A percentile compares a stretch with the other conserved stretches of the same genome.
Evolutionary conservation across 2,329 filamentous ascomycete species (phyloP).

Genomic region (Neofusicoccum ribis): DNA sequence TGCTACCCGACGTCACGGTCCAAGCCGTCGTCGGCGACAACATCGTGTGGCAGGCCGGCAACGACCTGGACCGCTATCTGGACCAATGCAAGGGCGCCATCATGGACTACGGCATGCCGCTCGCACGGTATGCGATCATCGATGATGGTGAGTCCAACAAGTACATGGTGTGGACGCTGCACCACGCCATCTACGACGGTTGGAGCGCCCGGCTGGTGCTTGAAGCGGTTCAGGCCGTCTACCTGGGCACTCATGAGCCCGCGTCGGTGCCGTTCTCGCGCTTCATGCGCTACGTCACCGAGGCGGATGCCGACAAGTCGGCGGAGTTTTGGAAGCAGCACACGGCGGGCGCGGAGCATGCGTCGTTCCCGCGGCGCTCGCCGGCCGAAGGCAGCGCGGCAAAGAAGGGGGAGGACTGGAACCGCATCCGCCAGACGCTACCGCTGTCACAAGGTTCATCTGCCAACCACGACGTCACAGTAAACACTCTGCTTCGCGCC

Average conservation of each 20-base stretch:
- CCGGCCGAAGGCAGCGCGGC: not conserved
- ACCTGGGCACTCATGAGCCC: not conserved
- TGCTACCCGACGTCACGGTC: constrained; percentile 30
- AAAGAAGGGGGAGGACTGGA: not conserved
- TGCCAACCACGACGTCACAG: constrained; percentile 18
- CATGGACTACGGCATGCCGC: constrained; percentile 41
- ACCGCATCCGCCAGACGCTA: not conserved
- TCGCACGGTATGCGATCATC: constrained; percentile 41
- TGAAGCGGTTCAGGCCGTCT: not conserved
- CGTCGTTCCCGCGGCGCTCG: not conserved
- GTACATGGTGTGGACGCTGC: not conserved
- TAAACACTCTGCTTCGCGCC: constrained; percentile 26
- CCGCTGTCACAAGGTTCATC: not conserved
- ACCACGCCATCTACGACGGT: constrained; percentile 21
- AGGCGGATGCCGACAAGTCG: not conserved
- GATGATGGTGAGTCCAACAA: not conserved
- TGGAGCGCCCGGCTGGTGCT: not conserved
- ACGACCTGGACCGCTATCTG: constrained; percentile 25
- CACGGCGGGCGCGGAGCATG: not conserved
- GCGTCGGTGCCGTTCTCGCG: not conserved
- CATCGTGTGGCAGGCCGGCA: constrained; percentile 19
- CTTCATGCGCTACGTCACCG: not conserved
- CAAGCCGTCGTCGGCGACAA: constrained; percentile 32
- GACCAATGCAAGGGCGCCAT: constrained; percentile 33
- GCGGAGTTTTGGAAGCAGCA: not conserved